Conservation (phyloP, 306 rosid species). For the Prosopis cineraria region DNA sequence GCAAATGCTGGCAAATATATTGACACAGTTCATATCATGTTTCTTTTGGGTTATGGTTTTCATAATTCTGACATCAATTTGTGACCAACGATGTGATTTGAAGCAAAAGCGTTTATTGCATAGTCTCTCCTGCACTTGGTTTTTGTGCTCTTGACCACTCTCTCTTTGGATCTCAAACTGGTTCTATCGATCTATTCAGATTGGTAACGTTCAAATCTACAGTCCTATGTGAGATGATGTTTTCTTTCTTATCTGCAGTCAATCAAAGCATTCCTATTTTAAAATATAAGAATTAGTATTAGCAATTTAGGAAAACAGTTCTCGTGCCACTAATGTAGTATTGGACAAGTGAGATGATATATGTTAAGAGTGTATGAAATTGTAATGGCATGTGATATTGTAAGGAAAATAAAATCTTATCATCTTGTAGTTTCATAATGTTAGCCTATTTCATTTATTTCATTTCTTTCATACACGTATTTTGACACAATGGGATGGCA, state of each 20-base stretch:
- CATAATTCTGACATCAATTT: neutral
- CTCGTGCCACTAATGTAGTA: slow-evolving; percentile 3
- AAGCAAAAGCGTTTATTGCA: slow-evolving; percentile 16
- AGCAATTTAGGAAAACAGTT: slow-evolving; percentile 9
- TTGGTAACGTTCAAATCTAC: neutral
- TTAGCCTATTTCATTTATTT: slow-evolving; percentile 6
- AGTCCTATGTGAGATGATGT: neutral
- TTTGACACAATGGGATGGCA: neutral
- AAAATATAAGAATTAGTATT: slow-evolving; percentile 11
- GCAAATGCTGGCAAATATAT: slow-evolving; percentile 7
- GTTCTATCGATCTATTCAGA: neutral
- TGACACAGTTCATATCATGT: neutral
- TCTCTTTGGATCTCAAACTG: neutral
- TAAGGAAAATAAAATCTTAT: slow-evolving; percentile 8
- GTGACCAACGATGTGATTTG: slow-evolving; percentile 7
- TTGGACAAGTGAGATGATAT: neutral
- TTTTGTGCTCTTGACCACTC: neutral
- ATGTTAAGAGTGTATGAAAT: neutral
- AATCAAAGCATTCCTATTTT: slow-evolving; percentile 8
- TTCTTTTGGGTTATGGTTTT: neutral
- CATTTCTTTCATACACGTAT: neutral
- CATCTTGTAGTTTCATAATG: neutral
- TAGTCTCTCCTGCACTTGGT: slow-evolving; percentile 25
- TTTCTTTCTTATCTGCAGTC: neutral
- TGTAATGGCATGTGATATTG: slow-evolving; percentile 8